Evolutionary conservation across 139 green algal species (phyloP).

Genomic region (Klebsormidium nitens): DNA sequence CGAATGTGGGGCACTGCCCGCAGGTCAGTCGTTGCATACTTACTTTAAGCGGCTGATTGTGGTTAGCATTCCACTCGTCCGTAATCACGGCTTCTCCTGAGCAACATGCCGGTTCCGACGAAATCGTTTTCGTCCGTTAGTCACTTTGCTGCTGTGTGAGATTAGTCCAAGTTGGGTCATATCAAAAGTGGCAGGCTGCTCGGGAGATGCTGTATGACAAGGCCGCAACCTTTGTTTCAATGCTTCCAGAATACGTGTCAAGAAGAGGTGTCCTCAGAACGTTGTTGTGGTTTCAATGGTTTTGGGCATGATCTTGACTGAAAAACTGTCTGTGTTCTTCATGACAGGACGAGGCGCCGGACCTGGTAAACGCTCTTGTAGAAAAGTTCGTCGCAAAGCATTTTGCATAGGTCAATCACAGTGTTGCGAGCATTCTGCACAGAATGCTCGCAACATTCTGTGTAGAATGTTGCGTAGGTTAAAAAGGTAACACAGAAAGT

Average conservation of each 20-base stretch:
- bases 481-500: too few relatives aligned
- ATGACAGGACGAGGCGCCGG: conserved; percentile 66
- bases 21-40: conserved; percentile 5
- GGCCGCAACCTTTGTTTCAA: too few relatives aligned
- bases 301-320: neutral
- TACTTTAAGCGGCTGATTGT: neutral
- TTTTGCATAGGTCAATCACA: too few relatives aligned
- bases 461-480: too few relatives aligned
- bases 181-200: neutral
- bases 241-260: too few relatives aligned
- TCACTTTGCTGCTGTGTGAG: neutral
- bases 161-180: neutral
- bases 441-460: too few relatives aligned
- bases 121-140: neutral
- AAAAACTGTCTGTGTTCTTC: neutral
- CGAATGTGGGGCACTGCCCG: conserved; percentile 83
- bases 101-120: neutral
- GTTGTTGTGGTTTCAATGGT: neutral
- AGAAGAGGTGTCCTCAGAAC: too few relatives aligned
- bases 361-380: conserved; percentile 88
- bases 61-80: too few relatives aligned
- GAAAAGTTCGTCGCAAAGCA: conserved; percentile 56
- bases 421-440: too few relatives aligned
- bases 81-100: too few relatives aligned
- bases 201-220: too few relatives aligned